A percentile compares a stretch with the other conserved stretches of the same genome.
Conservation (phyloP, 1,139 yeast genomes). For the Debaryomyces robertsiae region DNA sequence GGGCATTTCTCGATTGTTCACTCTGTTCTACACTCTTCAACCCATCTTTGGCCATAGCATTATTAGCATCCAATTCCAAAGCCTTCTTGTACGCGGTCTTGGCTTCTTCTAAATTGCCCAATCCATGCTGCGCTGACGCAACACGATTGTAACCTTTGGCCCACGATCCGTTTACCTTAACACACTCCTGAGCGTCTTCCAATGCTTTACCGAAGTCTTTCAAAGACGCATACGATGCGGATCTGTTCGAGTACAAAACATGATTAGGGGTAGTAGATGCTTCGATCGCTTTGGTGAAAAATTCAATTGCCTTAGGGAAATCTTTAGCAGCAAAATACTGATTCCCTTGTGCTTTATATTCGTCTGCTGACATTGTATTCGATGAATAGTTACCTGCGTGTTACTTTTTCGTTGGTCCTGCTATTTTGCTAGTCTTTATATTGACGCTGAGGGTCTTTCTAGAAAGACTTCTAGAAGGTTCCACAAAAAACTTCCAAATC, state of each 20-base stretch:
- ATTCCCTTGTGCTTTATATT: conserved; percentile 82
- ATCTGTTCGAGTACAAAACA: conserved; percentile 88
- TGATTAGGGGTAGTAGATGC: conserved; percentile 83
- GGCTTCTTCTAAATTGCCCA: conserved; percentile 74
- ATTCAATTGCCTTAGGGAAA: conserved; percentile 74
- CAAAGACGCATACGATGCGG: conserved; percentile 87
- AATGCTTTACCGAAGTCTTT: conserved; percentile 74
- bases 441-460: too few species aligned
- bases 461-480: conserved; percentile 9
- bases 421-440: not conserved
- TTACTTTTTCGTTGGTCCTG: too few species aligned
- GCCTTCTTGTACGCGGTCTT: conserved; percentile 76
- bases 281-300: conserved; percentile 84
- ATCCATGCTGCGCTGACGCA: conserved; percentile 90
- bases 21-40: conserved; percentile 67
- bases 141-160: conserved; percentile 94
- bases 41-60: conserved; percentile 88
- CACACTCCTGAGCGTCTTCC: conserved; percentile 81
- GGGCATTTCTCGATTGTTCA: conserved; percentile 41
- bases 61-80: conserved; percentile 74
- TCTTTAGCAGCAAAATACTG: conserved; percentile 89
- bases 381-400: too few species aligned
- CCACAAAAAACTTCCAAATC: too few species aligned
- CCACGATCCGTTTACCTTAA: conserved; percentile 80
- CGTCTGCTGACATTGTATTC: conserved; percentile 61